Conservation (phyloP, 148 eudicot genomes). For the Agrostemma githago region DNA sequence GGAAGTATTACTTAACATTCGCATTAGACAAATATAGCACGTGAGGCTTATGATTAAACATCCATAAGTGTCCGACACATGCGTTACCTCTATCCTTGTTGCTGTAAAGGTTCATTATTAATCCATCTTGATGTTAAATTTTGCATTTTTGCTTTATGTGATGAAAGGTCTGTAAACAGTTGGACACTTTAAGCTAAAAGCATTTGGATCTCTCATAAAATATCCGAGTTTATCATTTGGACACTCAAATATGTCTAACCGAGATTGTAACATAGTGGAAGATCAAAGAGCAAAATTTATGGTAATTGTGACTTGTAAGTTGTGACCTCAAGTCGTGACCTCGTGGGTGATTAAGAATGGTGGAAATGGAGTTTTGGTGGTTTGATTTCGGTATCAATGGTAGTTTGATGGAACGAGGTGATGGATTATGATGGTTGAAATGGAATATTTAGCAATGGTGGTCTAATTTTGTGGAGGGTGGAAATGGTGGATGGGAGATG, state of each 20-base stretch:
- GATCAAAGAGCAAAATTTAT: not conserved
- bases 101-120: not conserved
- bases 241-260: too few species aligned
- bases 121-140: not conserved
- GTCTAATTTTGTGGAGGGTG: too few species aligned
- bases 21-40: not conserved
- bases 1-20: too few species aligned
- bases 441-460: too few species aligned
- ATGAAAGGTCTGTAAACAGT: not conserved
- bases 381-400: too few species aligned
- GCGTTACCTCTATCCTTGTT: not conserved
- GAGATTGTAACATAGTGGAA: not conserved
- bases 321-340: too few species aligned
- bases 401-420: too few species aligned
- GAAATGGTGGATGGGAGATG: too few species aligned
- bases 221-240: not conserved
- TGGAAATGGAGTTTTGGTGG: too few species aligned
- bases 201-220: not conserved
- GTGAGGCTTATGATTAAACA: not conserved
- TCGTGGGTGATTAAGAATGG: too few species aligned
- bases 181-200: not conserved
- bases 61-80: not conserved
- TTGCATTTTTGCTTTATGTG: not conserved
- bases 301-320: not conserved
- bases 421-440: too few species aligned